Conservation (phyloP, 495 filamentous ascomycete genomes). For the Cercophora samala region DNA sequence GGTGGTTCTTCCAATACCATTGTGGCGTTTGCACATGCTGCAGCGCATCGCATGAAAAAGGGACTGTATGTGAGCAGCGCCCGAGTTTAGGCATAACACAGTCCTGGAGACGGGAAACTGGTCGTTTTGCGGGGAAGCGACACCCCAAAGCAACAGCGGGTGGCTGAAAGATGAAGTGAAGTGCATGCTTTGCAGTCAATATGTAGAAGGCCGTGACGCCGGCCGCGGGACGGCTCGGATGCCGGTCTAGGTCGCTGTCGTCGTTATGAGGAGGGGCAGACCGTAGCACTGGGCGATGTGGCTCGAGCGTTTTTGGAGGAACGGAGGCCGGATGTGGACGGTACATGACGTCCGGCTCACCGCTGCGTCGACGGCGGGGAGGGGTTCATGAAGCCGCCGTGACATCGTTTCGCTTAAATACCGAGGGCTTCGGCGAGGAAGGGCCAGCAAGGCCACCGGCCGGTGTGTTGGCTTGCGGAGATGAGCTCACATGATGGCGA, state of each 20-base stretch:
- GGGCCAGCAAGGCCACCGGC: not conserved
- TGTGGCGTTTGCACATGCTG: slow-evolving; percentile 16
- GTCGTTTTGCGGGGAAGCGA: slow-evolving; percentile 24
- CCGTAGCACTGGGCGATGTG: slow-evolving; percentile 1
- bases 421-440: slow-evolving; percentile 1
- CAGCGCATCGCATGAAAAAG: slow-evolving; percentile 13
- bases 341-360: slow-evolving; percentile 12
- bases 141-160: slow-evolving; percentile 15
- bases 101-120: slow-evolving; percentile 8
- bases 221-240: slow-evolving; percentile 32
- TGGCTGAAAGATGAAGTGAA: slow-evolving; percentile 25
- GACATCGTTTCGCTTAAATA: slow-evolving; percentile 19
- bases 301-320: not conserved
- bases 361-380: slow-evolving; percentile 11
- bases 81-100: slow-evolving; percentile 4
- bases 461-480: not conserved
- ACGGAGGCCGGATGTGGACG: slow-evolving; percentile 4
- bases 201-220: slow-evolving; percentile 1
- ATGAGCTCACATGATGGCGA: slow-evolving; percentile 21
- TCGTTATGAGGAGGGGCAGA: not conserved
- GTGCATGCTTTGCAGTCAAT: slow-evolving; percentile 13
- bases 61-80: not conserved
- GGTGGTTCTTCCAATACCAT: slow-evolving; percentile 27
- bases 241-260: slow-evolving; percentile 12
- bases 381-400: slow-evolving; percentile 21